These are phyloP conservation scores for Saccharomycopsis selenospora DNA, from an alignment of 805 yeast genomes.

Conservation along the genomic window DNA sequence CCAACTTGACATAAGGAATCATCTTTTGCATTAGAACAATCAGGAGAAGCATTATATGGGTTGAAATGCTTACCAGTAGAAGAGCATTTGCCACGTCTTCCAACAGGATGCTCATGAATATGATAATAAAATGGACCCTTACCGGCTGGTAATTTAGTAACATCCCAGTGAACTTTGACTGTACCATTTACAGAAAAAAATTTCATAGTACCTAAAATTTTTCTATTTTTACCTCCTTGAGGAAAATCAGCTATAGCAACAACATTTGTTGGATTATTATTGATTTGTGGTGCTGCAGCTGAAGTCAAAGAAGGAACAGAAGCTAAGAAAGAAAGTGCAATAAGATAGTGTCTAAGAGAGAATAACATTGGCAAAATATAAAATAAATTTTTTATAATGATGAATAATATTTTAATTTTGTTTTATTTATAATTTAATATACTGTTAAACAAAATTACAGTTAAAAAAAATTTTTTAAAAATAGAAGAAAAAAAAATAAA, in stretches of 20 bases:
- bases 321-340: slow-evolving; percentile 7
- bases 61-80: slow-evolving; percentile 53
- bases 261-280: slow-evolving; percentile 42
- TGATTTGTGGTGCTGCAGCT: slow-evolving; percentile 45
- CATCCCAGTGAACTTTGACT: slow-evolving; percentile 61
- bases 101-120: slow-evolving; percentile 53
- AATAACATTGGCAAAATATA: too few species aligned
- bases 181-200: slow-evolving; percentile 53
- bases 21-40: slow-evolving; percentile 43
- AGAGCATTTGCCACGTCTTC: slow-evolving; percentile 45
- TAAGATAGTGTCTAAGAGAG: neutral
- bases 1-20: slow-evolving; percentile 64
- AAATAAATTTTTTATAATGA: too few species aligned
- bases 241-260: slow-evolving; percentile 55
- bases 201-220: slow-evolving; percentile 46
- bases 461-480: too few species aligned
- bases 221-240: slow-evolving; percentile 34
- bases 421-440: too few species aligned
- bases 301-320: slow-evolving; percentile 4
- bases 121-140: slow-evolving; percentile 69
- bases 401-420: too few species aligned
- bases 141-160: slow-evolving; percentile 57
- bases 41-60: slow-evolving; percentile 50
- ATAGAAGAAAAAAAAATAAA: too few species aligned
- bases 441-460: too few species aligned